These are phyloP conservation scores for Penicillium lagena DNA, from an alignment of 495 filamentous ascomycete genomes.

Conservation along the genomic window DNA sequence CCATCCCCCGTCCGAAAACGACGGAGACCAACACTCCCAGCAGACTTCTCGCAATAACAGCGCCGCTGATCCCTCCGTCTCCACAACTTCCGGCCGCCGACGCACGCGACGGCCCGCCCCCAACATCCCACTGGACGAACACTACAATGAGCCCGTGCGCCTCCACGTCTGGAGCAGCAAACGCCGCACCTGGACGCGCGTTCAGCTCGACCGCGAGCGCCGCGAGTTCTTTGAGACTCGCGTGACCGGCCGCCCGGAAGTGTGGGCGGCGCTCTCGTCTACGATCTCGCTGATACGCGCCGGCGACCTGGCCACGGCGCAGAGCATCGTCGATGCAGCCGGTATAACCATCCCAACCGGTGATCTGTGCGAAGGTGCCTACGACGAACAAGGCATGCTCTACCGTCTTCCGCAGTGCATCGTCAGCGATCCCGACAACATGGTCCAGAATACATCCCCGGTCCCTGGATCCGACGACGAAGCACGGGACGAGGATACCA, in stretches of 20 bases:
- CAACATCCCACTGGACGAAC: constrained; percentile 29
- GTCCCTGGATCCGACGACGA: background rate
- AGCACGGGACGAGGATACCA: constrained; percentile 34
- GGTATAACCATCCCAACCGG: constrained; percentile 74
- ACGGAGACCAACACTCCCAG: constrained; percentile 9
- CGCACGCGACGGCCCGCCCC: constrained; percentile 8
- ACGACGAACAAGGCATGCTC: constrained; percentile 68
- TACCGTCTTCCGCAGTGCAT: constrained; percentile 75
- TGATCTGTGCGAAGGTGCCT: constrained; percentile 66
- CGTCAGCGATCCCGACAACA: constrained; percentile 67
- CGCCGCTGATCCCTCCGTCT: constrained; percentile 1
- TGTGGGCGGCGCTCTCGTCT: constrained; percentile 68
- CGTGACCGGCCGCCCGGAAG: constrained; percentile 66
- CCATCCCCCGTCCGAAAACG: constrained; percentile 9
- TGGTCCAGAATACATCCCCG: constrained; percentile 35
- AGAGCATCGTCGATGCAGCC: constrained; percentile 68
- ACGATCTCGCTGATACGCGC: constrained; percentile 59
- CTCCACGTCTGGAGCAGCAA: constrained; percentile 46
- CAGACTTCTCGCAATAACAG: constrained; percentile 8
- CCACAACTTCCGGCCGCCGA: constrained; percentile 5
- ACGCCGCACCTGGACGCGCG: constrained; percentile 45
- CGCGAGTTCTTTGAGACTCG: constrained; percentile 78
- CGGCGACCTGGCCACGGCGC: constrained; percentile 62
- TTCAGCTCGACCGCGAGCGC: constrained; percentile 42
- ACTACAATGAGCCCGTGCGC: constrained; percentile 46